Conservation (phyloP, 164 flowering plant species). For the Warburgia ugandensis region DNA sequence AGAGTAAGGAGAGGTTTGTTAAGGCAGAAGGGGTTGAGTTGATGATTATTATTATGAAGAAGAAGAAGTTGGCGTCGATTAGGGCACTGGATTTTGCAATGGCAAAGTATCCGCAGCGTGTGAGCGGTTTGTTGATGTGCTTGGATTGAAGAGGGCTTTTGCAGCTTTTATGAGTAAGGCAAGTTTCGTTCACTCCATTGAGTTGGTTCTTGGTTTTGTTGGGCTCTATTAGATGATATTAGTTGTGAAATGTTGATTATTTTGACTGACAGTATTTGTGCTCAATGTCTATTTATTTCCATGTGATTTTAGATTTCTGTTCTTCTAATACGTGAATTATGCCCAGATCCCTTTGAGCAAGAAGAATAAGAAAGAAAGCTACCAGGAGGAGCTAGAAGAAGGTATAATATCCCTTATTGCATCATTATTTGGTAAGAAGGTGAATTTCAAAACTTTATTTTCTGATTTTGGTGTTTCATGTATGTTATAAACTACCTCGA, state of each 20-base stretch:
- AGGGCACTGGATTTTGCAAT: constrained; percentile 92
- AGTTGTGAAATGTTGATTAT: no score
- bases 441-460: constrained; percentile 11
- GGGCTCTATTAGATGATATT: no score
- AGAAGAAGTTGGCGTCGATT: constrained; percentile 88
- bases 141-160: constrained; percentile 95
- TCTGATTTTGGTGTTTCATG: neutral
- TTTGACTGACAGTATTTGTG: no score
- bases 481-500: neutral
- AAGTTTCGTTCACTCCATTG: constrained; percentile 37
- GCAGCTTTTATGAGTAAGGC: constrained; percentile 99
- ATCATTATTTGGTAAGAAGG: constrained; percentile 92
- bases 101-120: constrained; percentile 93
- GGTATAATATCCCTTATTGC: constrained; percentile 82
- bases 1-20: constrained; percentile 95
- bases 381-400: constrained; percentile 91
- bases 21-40: constrained; percentile 94
- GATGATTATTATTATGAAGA: constrained; percentile 99
- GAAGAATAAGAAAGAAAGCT: constrained; percentile 79
- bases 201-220: no score
- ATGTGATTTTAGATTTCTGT: no score
- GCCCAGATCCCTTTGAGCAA: constrained; percentile 72
- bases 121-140: constrained; percentile 91
- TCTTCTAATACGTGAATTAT: no score
- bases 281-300: no score